Percentiles rank a stretch among this genome's conserved stretches.
These are phyloP conservation scores for Aspergillus pseudoterreus DNA, from an alignment of 2,329 filamentous ascomycete genomes.

Conservation along the genomic window DNA sequence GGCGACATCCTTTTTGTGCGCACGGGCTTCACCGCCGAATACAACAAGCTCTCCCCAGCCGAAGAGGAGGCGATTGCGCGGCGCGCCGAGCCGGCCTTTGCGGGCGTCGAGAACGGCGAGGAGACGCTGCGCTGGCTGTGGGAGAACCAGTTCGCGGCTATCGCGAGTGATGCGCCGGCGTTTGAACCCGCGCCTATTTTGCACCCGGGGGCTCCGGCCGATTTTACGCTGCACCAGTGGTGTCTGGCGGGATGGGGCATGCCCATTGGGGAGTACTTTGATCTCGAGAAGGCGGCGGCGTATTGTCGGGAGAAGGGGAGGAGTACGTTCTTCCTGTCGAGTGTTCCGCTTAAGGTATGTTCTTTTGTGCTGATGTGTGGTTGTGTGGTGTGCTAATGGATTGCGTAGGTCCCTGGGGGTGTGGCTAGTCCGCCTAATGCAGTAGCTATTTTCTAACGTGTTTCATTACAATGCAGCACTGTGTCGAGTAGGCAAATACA, in stretches of 20 bases:
- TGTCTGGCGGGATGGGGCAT: conserved; percentile 48
- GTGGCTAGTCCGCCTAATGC: conserved; percentile 46
- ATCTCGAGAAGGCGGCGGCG: conserved; percentile 39
- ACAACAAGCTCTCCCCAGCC: conserved; percentile 35
- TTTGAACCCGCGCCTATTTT: conserved; percentile 43
- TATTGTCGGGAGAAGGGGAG: conserved; percentile 35
- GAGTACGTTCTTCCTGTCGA: conserved; percentile 49
- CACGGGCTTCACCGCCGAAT: conserved; percentile 49
- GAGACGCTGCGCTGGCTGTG: conserved; percentile 55
- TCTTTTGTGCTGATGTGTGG: background rate
- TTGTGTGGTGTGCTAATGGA: background rate
- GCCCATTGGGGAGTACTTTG: conserved; percentile 45
- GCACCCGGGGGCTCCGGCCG: conserved; percentile 34
- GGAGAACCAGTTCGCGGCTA: conserved; percentile 54
- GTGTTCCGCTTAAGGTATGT: conserved; percentile 44
- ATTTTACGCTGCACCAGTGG: conserved; percentile 27
- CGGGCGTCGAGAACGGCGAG: conserved; percentile 49
- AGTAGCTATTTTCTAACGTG: conserved; percentile 40
- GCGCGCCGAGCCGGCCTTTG: conserved; percentile 18
- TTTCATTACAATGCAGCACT: background rate
- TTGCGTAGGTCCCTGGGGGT: conserved; percentile 39
- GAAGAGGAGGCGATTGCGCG: conserved; percentile 37
- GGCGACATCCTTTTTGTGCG: conserved; percentile 59
- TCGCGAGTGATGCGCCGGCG: conserved; percentile 54
- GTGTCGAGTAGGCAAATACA: background rate